Conservation (phyloP, 2,329 filamentous ascomycete genomes). For the Diaporthe aspalathi region DNA sequence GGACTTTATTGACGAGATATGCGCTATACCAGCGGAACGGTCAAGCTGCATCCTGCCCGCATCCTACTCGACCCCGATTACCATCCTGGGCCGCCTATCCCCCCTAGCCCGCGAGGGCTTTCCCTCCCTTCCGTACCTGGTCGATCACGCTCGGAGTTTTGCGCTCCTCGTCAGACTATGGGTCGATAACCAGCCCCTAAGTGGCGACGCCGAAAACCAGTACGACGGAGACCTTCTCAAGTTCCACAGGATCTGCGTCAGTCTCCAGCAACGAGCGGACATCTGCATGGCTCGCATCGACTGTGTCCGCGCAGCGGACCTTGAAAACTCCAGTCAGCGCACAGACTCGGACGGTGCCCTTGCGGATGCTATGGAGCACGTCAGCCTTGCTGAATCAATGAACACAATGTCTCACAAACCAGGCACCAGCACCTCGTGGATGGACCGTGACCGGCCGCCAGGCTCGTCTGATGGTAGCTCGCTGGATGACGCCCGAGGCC, state of each 20-base stretch:
- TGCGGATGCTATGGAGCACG: conserved; percentile 61
- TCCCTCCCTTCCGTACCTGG: conserved; percentile 89
- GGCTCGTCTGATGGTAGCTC: conserved; percentile 65
- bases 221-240: conserved; percentile 64
- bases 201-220: conserved; percentile 48
- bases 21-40: conserved; percentile 80
- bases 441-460: conserved; percentile 54
- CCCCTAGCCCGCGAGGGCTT: conserved; percentile 89
- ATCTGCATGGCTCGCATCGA: conserved; percentile 64
- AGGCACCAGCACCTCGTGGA: conserved; percentile 46
- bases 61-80: conserved; percentile 91
- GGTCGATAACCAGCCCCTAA: conserved; percentile 65
- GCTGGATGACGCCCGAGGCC: conserved; percentile 45
- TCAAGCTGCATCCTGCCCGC: conserved; percentile 76
- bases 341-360: conserved; percentile 47
- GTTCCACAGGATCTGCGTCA: conserved; percentile 64
- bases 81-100: conserved; percentile 85
- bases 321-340: conserved; percentile 45
- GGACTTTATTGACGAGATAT: conserved; percentile 87
- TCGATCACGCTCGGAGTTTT: conserved; percentile 88
- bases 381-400: conserved; percentile 52
- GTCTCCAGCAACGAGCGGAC: conserved; percentile 63
- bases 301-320: conserved; percentile 54
- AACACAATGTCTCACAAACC: conserved; percentile 51
- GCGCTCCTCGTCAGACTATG: conserved; percentile 86